These are phyloP conservation scores for Paramecium primaurelia DNA, from an alignment of 73 alveolate genomes.

Conservation along the genomic window DNA sequence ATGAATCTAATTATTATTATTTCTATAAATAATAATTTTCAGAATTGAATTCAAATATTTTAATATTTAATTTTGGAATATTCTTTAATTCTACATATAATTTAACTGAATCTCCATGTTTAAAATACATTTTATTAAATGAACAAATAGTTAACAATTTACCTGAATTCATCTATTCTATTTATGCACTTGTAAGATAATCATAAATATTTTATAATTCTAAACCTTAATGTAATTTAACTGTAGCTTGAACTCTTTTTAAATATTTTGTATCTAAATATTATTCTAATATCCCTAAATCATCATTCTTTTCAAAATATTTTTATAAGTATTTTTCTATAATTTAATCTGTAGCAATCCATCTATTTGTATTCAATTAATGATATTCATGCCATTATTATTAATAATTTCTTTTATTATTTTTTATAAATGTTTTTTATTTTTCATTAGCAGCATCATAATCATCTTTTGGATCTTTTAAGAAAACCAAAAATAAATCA, in stretches of 20 bases:
- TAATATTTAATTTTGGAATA: slow-evolving; percentile 71
- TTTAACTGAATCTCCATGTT: slow-evolving; percentile 74
- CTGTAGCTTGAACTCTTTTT: not conserved
- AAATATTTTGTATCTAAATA: not conserved
- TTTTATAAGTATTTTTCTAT: not conserved
- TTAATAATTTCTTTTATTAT: not conserved
- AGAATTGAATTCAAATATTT: slow-evolving; percentile 78
- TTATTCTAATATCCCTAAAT: not conserved
- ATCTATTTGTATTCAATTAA: not conserved
- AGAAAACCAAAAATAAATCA: not conserved
- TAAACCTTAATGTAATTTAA: slow-evolving; percentile 15
- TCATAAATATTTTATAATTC: not conserved
- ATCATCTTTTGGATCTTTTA: not conserved
- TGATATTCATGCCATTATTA: not conserved
- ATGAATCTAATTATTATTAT: slow-evolving; percentile 65
- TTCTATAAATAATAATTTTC: slow-evolving; percentile 75
- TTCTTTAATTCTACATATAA: slow-evolving; percentile 72
- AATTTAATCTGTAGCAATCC: not conserved
- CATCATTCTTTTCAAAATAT: not conserved
- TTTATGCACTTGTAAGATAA: not conserved
- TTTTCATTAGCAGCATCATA: not conserved
- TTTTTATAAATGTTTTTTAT: not conserved
- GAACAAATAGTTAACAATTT: slow-evolving; percentile 61
- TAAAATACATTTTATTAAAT: slow-evolving; percentile 63
- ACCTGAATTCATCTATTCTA: slow-evolving; percentile 12